Conservation (phyloP, 768 basidiomycete species). For the Lentinula edodes region DNA sequence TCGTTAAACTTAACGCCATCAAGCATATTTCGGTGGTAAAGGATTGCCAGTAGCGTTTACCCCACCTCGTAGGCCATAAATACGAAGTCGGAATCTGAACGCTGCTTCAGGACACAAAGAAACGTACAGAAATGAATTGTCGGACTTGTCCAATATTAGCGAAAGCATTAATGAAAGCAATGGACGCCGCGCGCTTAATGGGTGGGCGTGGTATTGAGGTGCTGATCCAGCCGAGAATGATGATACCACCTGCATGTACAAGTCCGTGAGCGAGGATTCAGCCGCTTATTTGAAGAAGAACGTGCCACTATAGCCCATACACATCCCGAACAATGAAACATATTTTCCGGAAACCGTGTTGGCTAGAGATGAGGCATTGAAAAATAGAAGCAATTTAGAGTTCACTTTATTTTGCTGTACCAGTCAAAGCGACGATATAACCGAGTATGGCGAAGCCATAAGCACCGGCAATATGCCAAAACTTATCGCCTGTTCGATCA, state of each 20-base stretch:
- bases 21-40: slow-evolving; percentile 14
- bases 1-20: slow-evolving; percentile 10
- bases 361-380: neutral
- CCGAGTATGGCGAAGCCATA: slow-evolving; percentile 52
- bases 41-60: slow-evolving; percentile 15
- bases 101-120: neutral
- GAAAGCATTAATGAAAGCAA: slow-evolving; percentile 62
- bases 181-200: slow-evolving; percentile 61
- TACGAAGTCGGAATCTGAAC: slow-evolving; percentile 13
- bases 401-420: slow-evolving; percentile 44
- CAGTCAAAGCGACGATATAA: slow-evolving; percentile 48
- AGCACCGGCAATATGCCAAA: slow-evolving; percentile 45
- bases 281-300: neutral
- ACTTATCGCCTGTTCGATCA: slow-evolving; percentile 55
- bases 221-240: slow-evolving; percentile 29
- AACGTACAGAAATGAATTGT: neutral
- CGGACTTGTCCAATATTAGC: slow-evolving; percentile 21
- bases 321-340: slow-evolving; percentile 13
- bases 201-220: slow-evolving; percentile 49
- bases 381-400: slow-evolving; percentile 43
- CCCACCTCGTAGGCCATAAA: slow-evolving; percentile 17
- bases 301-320: slow-evolving; percentile 13
- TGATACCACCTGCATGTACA: slow-evolving; percentile 43
- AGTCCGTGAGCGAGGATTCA: neutral
- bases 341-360: slow-evolving; percentile 11